These are phyloP conservation scores for Talaromyces ruber DNA, from an alignment of 495 filamentous ascomycete species.

Conservation along the genomic window DNA sequence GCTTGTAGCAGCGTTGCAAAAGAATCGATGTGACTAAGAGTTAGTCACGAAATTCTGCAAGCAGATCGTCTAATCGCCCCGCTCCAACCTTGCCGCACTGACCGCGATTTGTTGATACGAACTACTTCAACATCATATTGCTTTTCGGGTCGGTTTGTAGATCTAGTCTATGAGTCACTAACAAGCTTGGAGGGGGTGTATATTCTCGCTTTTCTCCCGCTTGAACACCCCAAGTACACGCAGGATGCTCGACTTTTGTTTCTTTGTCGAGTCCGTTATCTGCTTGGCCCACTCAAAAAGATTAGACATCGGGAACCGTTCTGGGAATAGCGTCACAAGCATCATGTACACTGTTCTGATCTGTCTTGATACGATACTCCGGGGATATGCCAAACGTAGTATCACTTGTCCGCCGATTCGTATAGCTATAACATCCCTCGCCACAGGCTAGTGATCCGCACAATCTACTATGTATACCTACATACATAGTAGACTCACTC, in stretches of 20 bases:
- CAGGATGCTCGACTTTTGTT: background rate
- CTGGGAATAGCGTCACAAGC: background rate
- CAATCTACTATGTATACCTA: too few relatives aligned
- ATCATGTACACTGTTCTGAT: too few relatives aligned
- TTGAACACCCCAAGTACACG: background rate
- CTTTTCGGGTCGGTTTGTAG: background rate
- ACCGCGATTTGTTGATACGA: background rate
- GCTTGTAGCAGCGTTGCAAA: too few relatives aligned
- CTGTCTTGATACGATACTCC: too few relatives aligned
- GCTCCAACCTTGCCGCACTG: background rate
- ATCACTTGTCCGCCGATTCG: too few relatives aligned
- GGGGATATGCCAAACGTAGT: too few relatives aligned
- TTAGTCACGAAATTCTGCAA: background rate
- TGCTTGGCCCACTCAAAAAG: background rate
- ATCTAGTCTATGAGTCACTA: background rate
- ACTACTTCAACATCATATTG: background rate
- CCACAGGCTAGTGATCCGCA: too few relatives aligned
- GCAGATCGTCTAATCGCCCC: background rate
- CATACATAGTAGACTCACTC: too few relatives aligned
- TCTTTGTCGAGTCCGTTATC: background rate
- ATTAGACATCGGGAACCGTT: background rate
- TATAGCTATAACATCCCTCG: too few relatives aligned
- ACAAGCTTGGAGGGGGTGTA: background rate
- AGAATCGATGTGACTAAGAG: background rate
- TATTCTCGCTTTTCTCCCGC: background rate